Evolutionary conservation across 768 basidiomycete species (phyloP).

Genomic region (Lactarius akahatsu): DNA sequence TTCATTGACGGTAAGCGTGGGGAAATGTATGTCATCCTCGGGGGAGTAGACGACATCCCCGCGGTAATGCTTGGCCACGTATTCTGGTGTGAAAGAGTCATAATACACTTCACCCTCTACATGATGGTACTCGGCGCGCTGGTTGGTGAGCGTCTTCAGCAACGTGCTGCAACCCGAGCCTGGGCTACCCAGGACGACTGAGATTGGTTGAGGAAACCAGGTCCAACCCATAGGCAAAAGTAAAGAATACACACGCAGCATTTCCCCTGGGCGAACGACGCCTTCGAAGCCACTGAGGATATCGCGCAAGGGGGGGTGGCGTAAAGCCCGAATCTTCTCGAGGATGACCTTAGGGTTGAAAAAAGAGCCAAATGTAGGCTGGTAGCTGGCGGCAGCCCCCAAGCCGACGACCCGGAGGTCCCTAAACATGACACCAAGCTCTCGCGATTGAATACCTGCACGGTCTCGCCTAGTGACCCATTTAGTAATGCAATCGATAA

Average conservation of each 20-base stretch:
- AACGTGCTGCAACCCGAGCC: conserved; percentile 85
- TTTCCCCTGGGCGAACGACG: conserved; percentile 59
- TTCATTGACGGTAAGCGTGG: conserved; percentile 76
- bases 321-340: conserved; percentile 43
- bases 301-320: conserved; percentile 61
- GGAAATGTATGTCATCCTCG: conserved; percentile 85
- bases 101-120: conserved; percentile 74
- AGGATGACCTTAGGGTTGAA: conserved; percentile 53
- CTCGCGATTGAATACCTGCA: conserved; percentile 49
- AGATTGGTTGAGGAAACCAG: neutral
- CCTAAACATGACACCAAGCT: conserved; percentile 62
- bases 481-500: neutral
- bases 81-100: conserved; percentile 66
- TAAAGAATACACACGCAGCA: conserved; percentile 54
- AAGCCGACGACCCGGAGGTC: conserved; percentile 59
- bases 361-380: conserved; percentile 60
- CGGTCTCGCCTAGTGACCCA: conserved; percentile 43
- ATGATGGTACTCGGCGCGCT: conserved; percentile 61
- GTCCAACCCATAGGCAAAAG: neutral
- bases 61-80: conserved; percentile 63
- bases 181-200: conserved; percentile 84
- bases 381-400: conserved; percentile 53
- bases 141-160: conserved; percentile 79
- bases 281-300: conserved; percentile 57
- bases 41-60: conserved; percentile 82